Evolutionary conservation across 2,329 filamentous ascomycete genomes (phyloP).

Genomic region (Elsinoe perseae): DNA sequence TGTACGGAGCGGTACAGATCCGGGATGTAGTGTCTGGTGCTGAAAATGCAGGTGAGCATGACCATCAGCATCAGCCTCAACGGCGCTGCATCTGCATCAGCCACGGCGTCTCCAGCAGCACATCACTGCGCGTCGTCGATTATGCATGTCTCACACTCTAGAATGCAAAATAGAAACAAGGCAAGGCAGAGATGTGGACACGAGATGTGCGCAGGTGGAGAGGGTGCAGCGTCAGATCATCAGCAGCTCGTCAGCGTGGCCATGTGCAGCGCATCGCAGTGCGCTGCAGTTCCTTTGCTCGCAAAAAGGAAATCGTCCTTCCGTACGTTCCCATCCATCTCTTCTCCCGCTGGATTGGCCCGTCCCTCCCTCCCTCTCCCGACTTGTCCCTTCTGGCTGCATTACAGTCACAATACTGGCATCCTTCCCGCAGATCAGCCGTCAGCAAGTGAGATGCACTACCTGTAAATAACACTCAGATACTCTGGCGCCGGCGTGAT

Average conservation of each 20-base stretch:
- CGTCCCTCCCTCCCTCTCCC: background rate
- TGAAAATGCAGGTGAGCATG: background rate
- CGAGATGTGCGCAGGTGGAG: background rate
- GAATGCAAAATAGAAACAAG: background rate
- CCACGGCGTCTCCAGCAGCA: background rate
- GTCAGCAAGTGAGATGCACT: constrained; percentile 1
- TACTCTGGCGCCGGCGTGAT: background rate
- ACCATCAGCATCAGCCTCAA: background rate
- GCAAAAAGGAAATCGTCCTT: background rate
- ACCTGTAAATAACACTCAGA: background rate
- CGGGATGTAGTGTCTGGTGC: no score
- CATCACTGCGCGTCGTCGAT: background rate
- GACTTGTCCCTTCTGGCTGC: background rate
- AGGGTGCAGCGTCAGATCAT: background rate
- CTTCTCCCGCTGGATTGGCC: constrained; percentile 2
- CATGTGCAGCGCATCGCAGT: background rate
- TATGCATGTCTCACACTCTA: background rate
- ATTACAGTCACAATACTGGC: background rate
- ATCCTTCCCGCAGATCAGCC: constrained; percentile 2
- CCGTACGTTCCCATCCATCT: background rate
- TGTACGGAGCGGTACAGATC: background rate
- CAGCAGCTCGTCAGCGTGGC: background rate
- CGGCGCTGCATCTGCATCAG: background rate
- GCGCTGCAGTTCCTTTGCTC: background rate
- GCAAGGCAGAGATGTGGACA: background rate